Conservation (phyloP, 164 flowering plant species). For the Piper betle region DNA sequence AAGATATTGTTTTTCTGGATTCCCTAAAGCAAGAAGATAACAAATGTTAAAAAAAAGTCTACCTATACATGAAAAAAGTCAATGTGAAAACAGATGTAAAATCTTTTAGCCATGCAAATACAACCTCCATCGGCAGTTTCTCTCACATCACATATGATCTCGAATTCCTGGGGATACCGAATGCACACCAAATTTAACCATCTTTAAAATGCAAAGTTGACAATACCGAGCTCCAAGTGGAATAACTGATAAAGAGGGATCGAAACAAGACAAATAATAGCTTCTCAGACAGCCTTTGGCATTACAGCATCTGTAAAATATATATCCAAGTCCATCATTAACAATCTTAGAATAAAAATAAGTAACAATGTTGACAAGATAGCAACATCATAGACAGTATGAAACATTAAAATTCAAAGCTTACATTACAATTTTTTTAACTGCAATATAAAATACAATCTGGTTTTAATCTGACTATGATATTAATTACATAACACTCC, state of each 20-base stretch:
- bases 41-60: neutral
- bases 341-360: neutral
- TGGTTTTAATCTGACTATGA: neutral
- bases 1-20: slow-evolving; percentile 41
- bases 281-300: slow-evolving; percentile 43
- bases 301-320: slow-evolving; percentile 31
- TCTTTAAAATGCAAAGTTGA: slow-evolving; percentile 34
- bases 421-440: neutral
- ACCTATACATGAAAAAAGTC: neutral
- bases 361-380: neutral
- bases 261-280: slow-evolving; percentile 43
- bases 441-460: neutral
- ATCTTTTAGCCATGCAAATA: neutral
- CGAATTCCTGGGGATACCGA: slow-evolving; percentile 52
- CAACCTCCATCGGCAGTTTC: slow-evolving; percentile 11
- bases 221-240: slow-evolving; percentile 49
- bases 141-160: slow-evolving; percentile 49
- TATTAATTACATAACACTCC: neutral
- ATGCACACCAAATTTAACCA: slow-evolving; percentile 36
- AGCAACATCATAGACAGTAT: neutral
- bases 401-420: neutral
- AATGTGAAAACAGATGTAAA: neutral
- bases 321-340: too few relatives aligned
- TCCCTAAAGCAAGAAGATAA: slow-evolving; percentile 23
- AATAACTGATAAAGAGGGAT: slow-evolving; percentile 29